Conservation (phyloP, 1,284 basidiomycete species). For the Puccinia novopanici region DNA sequence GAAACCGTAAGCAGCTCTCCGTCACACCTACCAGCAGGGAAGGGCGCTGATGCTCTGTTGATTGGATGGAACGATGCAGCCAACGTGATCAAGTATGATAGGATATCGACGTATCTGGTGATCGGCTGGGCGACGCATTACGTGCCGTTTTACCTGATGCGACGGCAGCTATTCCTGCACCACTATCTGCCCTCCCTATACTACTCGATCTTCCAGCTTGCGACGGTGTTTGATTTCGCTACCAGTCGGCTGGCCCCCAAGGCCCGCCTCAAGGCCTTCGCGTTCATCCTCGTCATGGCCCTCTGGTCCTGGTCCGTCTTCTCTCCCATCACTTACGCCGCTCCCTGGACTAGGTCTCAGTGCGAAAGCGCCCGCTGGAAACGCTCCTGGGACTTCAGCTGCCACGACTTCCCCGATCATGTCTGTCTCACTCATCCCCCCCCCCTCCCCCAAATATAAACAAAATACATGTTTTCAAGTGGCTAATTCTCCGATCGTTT, state of each 20-base stretch:
- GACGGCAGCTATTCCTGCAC: conserved; percentile 91
- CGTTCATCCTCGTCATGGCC: conserved; percentile 71
- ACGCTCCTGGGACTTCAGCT: conserved; percentile 93
- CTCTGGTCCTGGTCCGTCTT: conserved; percentile 78
- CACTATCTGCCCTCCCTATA: conserved; percentile 96
- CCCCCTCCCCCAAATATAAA: background rate
- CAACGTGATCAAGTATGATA: conserved; percentile 86
- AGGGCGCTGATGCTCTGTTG: background rate
- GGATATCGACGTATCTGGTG: conserved; percentile 84
- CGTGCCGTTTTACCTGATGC: conserved; percentile 94
- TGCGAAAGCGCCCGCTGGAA: conserved; percentile 81
- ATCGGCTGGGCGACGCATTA: conserved; percentile 94
- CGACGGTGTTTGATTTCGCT: conserved; percentile 78
- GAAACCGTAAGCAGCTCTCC: conserved; percentile 80
- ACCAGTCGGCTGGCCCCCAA: conserved; percentile 77
- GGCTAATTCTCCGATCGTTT: background rate
- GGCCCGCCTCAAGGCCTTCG: conserved; percentile 76
- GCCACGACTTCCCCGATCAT: conserved; percentile 64
- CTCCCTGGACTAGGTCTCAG: conserved; percentile 77
- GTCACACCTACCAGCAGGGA: too few relatives aligned
- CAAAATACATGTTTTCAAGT: background rate
- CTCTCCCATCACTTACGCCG: conserved; percentile 81
- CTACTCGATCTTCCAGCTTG: conserved; percentile 80
- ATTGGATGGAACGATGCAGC: conserved; percentile 60
- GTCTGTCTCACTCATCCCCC: conserved; percentile 10